Conservation (phyloP, 345 rosid species). For the Syzygium aqueum region DNA sequence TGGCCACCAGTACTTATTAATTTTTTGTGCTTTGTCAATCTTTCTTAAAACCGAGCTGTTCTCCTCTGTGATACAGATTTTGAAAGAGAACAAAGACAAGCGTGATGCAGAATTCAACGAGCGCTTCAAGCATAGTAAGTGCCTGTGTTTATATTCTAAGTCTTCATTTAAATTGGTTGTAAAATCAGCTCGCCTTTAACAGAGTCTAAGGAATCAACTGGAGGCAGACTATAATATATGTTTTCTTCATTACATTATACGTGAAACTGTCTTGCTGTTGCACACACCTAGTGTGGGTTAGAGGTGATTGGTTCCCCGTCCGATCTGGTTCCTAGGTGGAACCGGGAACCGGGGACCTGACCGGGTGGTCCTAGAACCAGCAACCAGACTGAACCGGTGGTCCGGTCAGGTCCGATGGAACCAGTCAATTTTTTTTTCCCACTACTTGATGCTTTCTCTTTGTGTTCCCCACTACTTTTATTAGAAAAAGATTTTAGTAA, state of each 20-base stretch:
- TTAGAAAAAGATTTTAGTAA: no score
- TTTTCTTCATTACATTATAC: neutral
- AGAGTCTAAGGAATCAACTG: neutral
- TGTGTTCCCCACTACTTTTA: no score
- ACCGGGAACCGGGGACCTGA: no score
- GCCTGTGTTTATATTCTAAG: neutral
- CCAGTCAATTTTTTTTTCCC: no score
- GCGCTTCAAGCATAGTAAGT: conserved; percentile 91
- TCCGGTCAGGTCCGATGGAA: no score
- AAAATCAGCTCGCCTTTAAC: neutral
- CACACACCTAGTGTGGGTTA: neutral
- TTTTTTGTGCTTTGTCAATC: neutral
- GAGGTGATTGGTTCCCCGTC: no score
- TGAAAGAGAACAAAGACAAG: conserved; percentile 96
- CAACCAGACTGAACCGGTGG: no score
- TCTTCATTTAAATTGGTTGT: neutral
- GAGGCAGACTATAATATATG: neutral
- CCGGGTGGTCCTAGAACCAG: no score
- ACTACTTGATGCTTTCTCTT: no score
- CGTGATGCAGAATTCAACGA: conserved; percentile 92
- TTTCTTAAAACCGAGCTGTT: neutral
- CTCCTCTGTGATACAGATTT: conserved; percentile 32
- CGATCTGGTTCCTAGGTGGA: no score
- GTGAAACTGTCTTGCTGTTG: neutral
- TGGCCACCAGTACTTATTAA: neutral